These are phyloP conservation scores for Auricularia cornea DNA, from an alignment of 768 basidiomycete genomes.

Conservation along the genomic window DNA sequence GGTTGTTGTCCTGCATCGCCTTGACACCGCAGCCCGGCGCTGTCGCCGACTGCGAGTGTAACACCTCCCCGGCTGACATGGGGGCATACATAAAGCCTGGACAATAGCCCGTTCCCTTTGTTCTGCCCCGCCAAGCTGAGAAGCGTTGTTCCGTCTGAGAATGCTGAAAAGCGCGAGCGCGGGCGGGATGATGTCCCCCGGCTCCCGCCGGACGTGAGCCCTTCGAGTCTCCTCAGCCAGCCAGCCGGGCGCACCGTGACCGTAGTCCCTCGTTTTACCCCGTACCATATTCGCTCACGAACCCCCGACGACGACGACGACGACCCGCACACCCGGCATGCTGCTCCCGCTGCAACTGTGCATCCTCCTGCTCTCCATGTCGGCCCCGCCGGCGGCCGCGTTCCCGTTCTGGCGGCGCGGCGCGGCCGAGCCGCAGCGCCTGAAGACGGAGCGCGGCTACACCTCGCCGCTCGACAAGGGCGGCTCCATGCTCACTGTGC, in stretches of 20 bases:
- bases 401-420: neutral
- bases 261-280: neutral
- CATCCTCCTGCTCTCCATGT: neutral
- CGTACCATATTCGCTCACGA: neutral
- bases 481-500: slow-evolving; percentile 65
- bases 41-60: too few species aligned
- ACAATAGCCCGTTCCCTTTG: too few species aligned
- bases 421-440: neutral
- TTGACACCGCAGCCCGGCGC: too few species aligned
- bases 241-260: neutral
- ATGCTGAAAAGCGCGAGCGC: too few species aligned
- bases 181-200: too few species aligned
- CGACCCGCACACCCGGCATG: neutral
- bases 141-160: too few species aligned
- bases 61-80: too few species aligned
- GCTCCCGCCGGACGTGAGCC: too few species aligned
- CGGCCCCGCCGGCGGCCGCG: neutral
- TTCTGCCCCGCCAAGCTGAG: too few species aligned
- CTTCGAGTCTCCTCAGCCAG: too few species aligned
- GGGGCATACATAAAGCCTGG: too few species aligned
- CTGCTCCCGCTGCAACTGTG: neutral
- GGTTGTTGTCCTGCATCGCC: too few species aligned
- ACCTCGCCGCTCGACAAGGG: slow-evolving; percentile 38
- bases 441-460: slow-evolving; percentile 2
- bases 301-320: neutral